Conservation (phyloP, 345 rosid species). For the Corymbia maculata region DNA sequence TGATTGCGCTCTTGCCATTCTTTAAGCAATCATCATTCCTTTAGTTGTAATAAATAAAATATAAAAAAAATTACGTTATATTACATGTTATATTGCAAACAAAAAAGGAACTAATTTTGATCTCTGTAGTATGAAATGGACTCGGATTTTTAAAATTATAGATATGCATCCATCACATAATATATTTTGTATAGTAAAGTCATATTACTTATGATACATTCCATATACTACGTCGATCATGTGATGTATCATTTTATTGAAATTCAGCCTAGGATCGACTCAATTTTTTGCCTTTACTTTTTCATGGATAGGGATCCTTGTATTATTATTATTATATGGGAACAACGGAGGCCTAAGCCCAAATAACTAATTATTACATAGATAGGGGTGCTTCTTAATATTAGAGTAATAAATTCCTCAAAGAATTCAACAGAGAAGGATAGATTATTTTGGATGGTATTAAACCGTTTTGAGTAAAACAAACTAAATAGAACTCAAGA, state of each 20-base stretch:
- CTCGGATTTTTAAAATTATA: too few relatives aligned
- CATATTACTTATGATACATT: not conserved
- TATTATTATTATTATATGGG: too few relatives aligned
- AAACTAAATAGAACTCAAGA: not conserved
- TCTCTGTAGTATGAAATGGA: too few relatives aligned
- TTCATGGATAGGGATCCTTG: not conserved
- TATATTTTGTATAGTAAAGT: not conserved
- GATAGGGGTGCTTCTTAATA: not conserved
- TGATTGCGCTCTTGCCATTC: not conserved
- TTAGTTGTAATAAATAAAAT: fast-evolving
- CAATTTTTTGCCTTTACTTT: not conserved
- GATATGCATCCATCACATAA: not conserved
- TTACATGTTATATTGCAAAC: not conserved
- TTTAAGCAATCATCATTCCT: not conserved
- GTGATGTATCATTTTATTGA: not conserved
- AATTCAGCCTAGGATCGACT: not conserved
- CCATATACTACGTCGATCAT: too few relatives aligned
- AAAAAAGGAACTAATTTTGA: too few relatives aligned
- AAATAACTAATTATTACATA: too few relatives aligned
- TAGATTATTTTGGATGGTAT: too few relatives aligned
- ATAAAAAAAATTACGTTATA: too few relatives aligned
- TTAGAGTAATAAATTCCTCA: not conserved
- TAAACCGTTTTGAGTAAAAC: not conserved
- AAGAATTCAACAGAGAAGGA: not conserved
- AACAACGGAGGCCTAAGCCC: not conserved